Evolutionary conservation across 192 early-diverging fungal species (phyloP), one percentile per base, ranked within the genome.

Genomic region (Piromyces finnis): DNA sequence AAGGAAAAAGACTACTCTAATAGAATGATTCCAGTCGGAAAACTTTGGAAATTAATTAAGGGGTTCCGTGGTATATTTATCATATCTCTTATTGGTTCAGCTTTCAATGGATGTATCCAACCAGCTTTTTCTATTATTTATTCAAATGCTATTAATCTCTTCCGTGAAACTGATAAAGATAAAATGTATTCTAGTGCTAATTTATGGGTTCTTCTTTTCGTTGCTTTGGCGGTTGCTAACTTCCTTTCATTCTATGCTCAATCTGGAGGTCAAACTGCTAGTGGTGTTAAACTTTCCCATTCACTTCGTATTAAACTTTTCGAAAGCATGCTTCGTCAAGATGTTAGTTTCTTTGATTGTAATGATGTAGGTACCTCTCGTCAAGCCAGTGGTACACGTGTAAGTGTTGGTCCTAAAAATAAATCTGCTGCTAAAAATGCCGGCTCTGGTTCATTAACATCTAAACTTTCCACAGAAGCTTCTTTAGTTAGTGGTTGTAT

Each of bases 401-500:
- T 32, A 80, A 35, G 35, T 3, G 80, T 2, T 28, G 80, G 80
- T 80, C 5, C n/a, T 30, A 0, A 2, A 35, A 78, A 18, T 26
- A 28, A 18, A 2, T 4, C 27, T 13, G 79, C 30, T 41, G 29
- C 79, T 78, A 80, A 51, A 87, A 85, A 59, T 81, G 79, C 86
- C 87, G 82, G 29, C 80, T 87, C 88, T 15, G 97, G 97, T 30
- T 90, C 91, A 27, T 83, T 98, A 77, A 94, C 94, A 28, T 88
- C 92, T n/a, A 84, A 89, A 36, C 88, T 98, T 36, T 92, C 96
- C 16, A 89, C 89, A 18, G 97, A 98, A 84, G 92, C 95, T 6
- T 79, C 81, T 12, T 77, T 85, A 77, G 88, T 90, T 14, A 82
- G 87, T 29, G 87, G 87, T 30, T 84, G 91, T 29, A 86, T 93